Percentiles rank a stretch among this genome's conserved stretches.
phyloP scores from a whole-genome alignment of 2,329 filamentous ascomycete species.

The Orbilia javanica region DNA sequence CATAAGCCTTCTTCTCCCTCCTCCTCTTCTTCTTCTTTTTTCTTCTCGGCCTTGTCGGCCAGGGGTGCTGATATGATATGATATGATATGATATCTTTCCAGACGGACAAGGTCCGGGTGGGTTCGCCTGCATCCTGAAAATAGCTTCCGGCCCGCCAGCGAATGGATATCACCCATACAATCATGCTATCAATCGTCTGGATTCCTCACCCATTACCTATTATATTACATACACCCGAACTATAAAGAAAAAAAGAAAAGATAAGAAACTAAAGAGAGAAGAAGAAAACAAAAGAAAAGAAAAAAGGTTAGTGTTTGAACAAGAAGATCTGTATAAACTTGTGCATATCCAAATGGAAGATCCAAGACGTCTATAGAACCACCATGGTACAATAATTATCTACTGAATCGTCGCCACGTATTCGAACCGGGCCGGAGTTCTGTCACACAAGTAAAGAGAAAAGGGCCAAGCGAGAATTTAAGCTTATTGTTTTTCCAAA shows the following conservation, averaged over 20 bases:
- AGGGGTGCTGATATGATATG: constrained; percentile 41
- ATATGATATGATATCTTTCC: constrained; percentile 51
- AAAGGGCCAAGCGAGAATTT: constrained; percentile 54
- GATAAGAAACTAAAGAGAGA: background rate
- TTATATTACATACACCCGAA: background rate
- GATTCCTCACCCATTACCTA: constrained; percentile 15
- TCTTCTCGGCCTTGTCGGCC: background rate
- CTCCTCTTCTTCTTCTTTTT: too few species aligned
- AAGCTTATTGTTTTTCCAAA: constrained; percentile 52
- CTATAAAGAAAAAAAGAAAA: background rate
- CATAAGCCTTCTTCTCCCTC: too few species aligned
- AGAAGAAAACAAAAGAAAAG: background rate
- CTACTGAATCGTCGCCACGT: constrained; percentile 57
- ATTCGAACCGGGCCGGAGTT: constrained; percentile 32
- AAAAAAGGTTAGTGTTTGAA: constrained; percentile 50
- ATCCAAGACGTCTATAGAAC: constrained; percentile 44
- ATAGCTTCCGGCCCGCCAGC: constrained; percentile 52
- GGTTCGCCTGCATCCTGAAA: constrained; percentile 49
- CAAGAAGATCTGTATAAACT: constrained; percentile 9
- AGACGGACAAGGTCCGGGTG: constrained; percentile 50
- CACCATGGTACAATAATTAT: background rate
- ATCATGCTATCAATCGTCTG: constrained; percentile 17
- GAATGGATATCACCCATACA: constrained; percentile 30
- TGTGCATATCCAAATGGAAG: constrained; percentile 46
- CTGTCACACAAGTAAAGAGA: constrained; percentile 30